Conservation (phyloP, 441 rosid genomes). For the Adansonia rubrostipa region DNA sequence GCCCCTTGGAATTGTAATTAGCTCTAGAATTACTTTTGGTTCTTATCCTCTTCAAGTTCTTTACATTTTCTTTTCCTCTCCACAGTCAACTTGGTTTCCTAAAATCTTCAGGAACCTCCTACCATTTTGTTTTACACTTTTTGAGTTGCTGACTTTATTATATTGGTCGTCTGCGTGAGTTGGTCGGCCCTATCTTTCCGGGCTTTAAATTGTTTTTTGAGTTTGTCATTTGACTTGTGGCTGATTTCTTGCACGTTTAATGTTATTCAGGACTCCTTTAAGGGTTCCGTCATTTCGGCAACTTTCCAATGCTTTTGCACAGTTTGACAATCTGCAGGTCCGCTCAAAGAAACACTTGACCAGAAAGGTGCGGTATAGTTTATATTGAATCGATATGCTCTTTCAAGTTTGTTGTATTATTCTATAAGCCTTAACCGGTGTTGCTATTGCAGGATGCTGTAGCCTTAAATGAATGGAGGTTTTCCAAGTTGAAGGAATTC, state of each 20-base stretch:
- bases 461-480: conserved; percentile 92
- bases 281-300: conserved; percentile 79
- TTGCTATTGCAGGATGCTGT: conserved; percentile 73
- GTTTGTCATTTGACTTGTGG: conserved; percentile 9
- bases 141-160: background rate
- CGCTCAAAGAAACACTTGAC: conserved; percentile 86
- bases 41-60: background rate
- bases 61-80: background rate
- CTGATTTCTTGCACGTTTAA: conserved; percentile 26
- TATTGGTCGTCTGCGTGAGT: background rate
- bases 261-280: conserved; percentile 61
- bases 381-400: conserved; percentile 5
- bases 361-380: conserved; percentile 59
- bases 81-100: background rate
- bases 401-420: conserved; percentile 18
- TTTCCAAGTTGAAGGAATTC: conserved; percentile 78
- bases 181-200: conserved; percentile 15
- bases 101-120: background rate
- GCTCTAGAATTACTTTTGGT: background rate
- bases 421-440: conserved; percentile 15
- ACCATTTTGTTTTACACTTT: background rate
- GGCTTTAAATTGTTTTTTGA: conserved; percentile 2
- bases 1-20: conserved; percentile 10
- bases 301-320: conserved; percentile 85
- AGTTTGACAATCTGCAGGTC: conserved; percentile 77